phyloP scores from a whole-genome alignment of 1,284 basidiomycete species.

The Naganishia sp. region DNA sequence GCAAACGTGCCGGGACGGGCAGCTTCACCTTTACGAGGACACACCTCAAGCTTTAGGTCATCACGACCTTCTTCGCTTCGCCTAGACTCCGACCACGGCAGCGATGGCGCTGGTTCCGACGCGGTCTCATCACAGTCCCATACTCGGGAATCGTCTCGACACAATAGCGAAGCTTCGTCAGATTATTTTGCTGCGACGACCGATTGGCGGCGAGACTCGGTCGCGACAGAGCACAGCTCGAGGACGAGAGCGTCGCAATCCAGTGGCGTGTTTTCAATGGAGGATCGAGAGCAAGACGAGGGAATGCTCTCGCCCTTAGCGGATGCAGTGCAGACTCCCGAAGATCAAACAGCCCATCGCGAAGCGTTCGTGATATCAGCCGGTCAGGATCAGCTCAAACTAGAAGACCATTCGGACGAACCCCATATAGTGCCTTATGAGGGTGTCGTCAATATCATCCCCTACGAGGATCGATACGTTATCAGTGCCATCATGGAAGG shows the following conservation, averaged over 20 bases:
- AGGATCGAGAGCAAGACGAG: constrained; percentile 2
- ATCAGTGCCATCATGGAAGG: constrained; percentile 33
- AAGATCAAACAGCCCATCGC: not conserved
- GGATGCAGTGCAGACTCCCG: not conserved
- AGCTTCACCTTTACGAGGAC: not conserved
- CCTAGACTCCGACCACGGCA: not conserved
- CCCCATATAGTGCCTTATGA: constrained; percentile 28
- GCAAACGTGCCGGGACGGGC: not conserved
- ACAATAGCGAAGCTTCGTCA: constrained; percentile 8
- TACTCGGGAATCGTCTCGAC: constrained; percentile 8
- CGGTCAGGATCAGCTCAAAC: no score
- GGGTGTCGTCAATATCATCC: constrained; percentile 31
- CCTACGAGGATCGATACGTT: constrained; percentile 25
- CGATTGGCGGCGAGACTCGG: constrained; percentile 12
- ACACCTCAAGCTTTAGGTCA: not conserved
- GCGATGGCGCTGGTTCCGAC: not conserved
- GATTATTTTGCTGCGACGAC: not conserved
- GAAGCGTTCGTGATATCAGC: not conserved
- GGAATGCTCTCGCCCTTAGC: not conserved
- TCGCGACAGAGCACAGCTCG: constrained; percentile 1
- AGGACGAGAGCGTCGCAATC: constrained; percentile 8
- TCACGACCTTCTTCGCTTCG: not conserved
- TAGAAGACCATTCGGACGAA: not conserved
- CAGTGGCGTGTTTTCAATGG: constrained; percentile 11
- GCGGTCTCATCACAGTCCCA: not conserved